Percentiles rank a stretch among this genome's conserved stretches.
Evolutionary conservation across 768 basidiomycete genomes (phyloP).

Genomic region (Paxillus rubicundulus): DNA sequence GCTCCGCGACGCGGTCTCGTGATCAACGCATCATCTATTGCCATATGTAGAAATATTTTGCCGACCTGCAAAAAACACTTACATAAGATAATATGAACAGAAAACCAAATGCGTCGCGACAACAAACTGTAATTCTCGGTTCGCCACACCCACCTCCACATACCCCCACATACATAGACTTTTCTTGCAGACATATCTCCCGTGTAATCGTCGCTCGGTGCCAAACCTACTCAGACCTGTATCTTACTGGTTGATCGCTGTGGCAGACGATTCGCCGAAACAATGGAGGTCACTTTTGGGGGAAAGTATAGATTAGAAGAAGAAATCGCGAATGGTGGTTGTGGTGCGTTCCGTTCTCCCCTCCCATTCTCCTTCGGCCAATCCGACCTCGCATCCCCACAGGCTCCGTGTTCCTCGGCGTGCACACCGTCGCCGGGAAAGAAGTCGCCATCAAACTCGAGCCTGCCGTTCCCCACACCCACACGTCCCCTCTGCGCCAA

Average conservation of each 20-base stretch:
- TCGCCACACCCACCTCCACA: neutral
- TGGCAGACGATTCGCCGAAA: neutral
- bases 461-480: constrained; percentile 47
- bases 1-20: constrained; percentile 35
- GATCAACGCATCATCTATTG: neutral
- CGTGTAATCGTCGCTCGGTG: no score
- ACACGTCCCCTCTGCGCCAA: constrained; percentile 71
- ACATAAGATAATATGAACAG: constrained; percentile 25
- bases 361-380: neutral
- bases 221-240: no score
- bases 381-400: constrained; percentile 7
- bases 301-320: constrained; percentile 78
- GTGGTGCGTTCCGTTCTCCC: constrained; percentile 42
- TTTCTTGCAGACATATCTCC: no score
- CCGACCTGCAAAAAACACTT: constrained; percentile 10
- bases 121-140: constrained; percentile 12
- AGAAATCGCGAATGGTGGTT: constrained; percentile 78
- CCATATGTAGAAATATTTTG: neutral
- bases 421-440: constrained; percentile 78
- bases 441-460: constrained; percentile 85
- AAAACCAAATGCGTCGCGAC: constrained; percentile 6
- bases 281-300: constrained; percentile 51
- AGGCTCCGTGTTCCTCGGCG: constrained; percentile 78
- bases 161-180: no score
- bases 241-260: neutral